Evolutionary conservation across 306 rosid genomes (phyloP).

Genomic region (Cucumis melo): DNA sequence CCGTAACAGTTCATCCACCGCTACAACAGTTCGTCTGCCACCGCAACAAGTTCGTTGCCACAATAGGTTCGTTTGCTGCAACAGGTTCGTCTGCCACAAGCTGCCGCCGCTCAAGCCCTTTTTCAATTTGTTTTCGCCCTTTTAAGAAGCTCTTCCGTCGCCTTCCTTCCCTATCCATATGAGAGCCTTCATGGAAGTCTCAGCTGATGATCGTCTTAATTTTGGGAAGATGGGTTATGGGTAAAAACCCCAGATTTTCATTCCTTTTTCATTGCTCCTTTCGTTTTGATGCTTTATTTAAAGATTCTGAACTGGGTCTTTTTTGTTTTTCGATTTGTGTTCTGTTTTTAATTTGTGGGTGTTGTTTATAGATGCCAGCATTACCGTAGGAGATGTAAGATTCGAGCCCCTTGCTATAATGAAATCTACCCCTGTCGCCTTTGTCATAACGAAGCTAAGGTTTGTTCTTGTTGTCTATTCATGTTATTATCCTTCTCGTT

Average conservation of each 20-base stretch:
- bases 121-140: no score
- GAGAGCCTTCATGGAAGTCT: conserved; percentile 42
- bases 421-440: conserved; percentile 88
- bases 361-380: conserved; percentile 57
- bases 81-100: no score
- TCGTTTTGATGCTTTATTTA: not conserved
- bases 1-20: no score
- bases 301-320: not conserved
- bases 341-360: not conserved
- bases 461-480: conserved; percentile 5
- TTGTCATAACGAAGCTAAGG: conserved; percentile 87
- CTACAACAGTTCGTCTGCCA: no score
- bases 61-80: no score
- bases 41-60: no score
- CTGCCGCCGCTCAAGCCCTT: no score
- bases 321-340: not conserved
- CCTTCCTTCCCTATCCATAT: conserved; percentile 9
- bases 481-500: not conserved
- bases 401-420: conserved; percentile 91
- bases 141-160: conserved; percentile 23
- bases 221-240: conserved; percentile 98
- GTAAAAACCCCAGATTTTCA: conserved; percentile 12
- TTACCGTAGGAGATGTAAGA: conserved; percentile 83
- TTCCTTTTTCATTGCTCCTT: not conserved
- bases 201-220: conserved; percentile 53